Evolutionary conservation across 768 basidiomycete species (phyloP), one percentile per base, ranked within the genome.

Genomic region (Boletus fagicola): DNA sequence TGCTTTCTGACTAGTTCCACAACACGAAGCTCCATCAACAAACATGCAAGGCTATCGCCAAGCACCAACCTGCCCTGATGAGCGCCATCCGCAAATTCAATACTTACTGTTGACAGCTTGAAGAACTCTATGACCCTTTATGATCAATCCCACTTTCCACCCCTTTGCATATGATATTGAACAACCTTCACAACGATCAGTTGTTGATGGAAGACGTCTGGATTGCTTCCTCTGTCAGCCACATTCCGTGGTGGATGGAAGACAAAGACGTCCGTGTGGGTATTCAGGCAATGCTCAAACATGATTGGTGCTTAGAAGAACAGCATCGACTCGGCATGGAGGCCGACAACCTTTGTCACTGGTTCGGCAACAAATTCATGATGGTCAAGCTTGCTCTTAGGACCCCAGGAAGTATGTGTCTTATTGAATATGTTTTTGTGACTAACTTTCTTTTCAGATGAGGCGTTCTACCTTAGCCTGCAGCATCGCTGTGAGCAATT

Each of bases 151-250:
- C 26, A 5, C 26, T 26, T 26, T 5, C 26, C 26, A 26, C 26
- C 26, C 26, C 26, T 26, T 26, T 26, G 26, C 26, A 2, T 26
- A 26, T 5, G 26, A 26, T 3, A 26, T 56, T 80, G 0, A 48
- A 54, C 2, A 53, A 58, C 3, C 57, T 70, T 0, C 31, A 40
- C 0, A 43, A 50, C 6, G 45, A 66, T 30, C 49, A 70, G 0
- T 50, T 28, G 0, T 61, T 80, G 0, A 69, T 77, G 68, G 68
- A 76, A 35, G 76, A 77, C 49, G 65, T 77, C 1, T 58, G 57
- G 51, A 58, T 58, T 2, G 1, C 5, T 0, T 52, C 39, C 0
- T 35, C 40, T 0, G 4, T 10, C 0, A 28, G 30, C 0, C 16
- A 40, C 26, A 26, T 26, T 26, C 26, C 26, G 26, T 5, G 26